These are phyloP conservation scores for Golubevia sp. DNA, from an alignment of 1,284 basidiomycete species.

Conservation along the genomic window DNA sequence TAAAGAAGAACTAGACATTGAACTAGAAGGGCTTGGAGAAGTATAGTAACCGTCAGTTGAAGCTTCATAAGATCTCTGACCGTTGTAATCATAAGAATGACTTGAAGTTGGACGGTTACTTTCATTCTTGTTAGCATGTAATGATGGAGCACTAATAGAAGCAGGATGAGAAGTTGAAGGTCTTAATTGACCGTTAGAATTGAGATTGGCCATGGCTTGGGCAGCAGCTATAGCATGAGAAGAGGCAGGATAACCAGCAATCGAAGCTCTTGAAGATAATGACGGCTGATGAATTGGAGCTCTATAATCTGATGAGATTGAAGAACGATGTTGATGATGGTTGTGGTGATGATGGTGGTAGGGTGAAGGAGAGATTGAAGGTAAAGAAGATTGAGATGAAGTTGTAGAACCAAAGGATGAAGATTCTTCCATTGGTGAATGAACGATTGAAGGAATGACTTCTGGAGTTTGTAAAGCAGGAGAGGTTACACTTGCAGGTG, in stretches of 20 bases:
- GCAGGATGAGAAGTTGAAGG: constrained; percentile 11
- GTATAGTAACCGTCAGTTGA: constrained; percentile 10
- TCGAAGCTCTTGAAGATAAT: not conserved
- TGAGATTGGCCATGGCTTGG: constrained; percentile 33
- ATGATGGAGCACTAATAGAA: constrained; percentile 17
- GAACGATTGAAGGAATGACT: constrained; percentile 17
- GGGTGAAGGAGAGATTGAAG: constrained; percentile 3
- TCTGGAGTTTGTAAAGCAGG: not conserved
- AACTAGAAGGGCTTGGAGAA: constrained; percentile 7
- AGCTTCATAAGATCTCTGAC: constrained; percentile 14
- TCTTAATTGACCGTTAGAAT: not conserved
- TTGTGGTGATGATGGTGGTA: constrained; percentile 2
- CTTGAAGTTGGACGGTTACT: constrained; percentile 28
- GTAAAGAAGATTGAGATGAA: constrained; percentile 10
- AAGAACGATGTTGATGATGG: constrained; percentile 8
- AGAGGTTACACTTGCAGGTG: not conserved
- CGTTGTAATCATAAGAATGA: constrained; percentile 19
- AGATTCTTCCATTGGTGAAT: constrained; percentile 19
- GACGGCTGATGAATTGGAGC: not conserved
- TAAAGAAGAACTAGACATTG: constrained; percentile 17
- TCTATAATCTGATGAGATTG: not conserved
- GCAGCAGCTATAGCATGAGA: constrained; percentile 15
- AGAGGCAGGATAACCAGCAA: not conserved
- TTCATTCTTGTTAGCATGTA: constrained; percentile 25
- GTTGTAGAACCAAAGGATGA: constrained; percentile 21